Conservation (phyloP, 192 early-diverging fungal genomes). For the Pilaira anomala region DNA sequence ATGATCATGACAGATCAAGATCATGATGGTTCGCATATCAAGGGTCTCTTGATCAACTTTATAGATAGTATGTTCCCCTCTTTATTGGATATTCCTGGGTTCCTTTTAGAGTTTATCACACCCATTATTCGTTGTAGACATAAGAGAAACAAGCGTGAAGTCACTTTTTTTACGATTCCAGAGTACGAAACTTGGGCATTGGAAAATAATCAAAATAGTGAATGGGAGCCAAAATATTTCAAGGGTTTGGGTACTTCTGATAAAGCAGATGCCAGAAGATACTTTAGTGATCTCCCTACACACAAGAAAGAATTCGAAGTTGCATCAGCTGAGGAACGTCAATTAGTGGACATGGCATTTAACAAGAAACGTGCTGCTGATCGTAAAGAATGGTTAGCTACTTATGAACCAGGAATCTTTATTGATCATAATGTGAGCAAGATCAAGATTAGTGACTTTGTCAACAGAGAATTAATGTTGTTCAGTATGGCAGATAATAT, state of each 20-base stretch:
- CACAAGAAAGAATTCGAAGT: constrained; percentile 80
- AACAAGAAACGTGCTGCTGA: constrained; percentile 91
- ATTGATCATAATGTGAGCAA: constrained; percentile 77
- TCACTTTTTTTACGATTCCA: constrained; percentile 86
- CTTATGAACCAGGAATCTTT: constrained; percentile 79
- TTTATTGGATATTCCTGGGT: constrained; percentile 85
- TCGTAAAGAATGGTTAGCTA: constrained; percentile 90
- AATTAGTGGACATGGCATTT: constrained; percentile 95
- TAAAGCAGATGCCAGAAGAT: constrained; percentile 81
- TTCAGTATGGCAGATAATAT: constrained; percentile 94
- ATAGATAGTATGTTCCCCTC: constrained; percentile 93
- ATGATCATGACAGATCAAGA: constrained; percentile 99
- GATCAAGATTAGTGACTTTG: constrained; percentile 86
- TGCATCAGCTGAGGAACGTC: constrained; percentile 56
- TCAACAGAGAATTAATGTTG: constrained; percentile 92
- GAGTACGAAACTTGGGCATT: constrained; percentile 88
- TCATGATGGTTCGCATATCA: constrained; percentile 95
- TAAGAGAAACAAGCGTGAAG: constrained; percentile 58
- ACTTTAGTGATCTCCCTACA: constrained; percentile 77
- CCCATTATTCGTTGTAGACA: constrained; percentile 82
- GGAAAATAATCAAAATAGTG: constrained; percentile 63
- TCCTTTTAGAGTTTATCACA: constrained; percentile 94
- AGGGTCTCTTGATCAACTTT: constrained; percentile 95
- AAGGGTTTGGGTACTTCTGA: constrained; percentile 95
- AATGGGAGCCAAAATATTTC: constrained; percentile 93